Evolutionary conservation across 2,329 filamentous ascomycete species (phyloP), one percentile per base, ranked within the genome.

Genomic region (Aaosphaeria arxii): DNA sequence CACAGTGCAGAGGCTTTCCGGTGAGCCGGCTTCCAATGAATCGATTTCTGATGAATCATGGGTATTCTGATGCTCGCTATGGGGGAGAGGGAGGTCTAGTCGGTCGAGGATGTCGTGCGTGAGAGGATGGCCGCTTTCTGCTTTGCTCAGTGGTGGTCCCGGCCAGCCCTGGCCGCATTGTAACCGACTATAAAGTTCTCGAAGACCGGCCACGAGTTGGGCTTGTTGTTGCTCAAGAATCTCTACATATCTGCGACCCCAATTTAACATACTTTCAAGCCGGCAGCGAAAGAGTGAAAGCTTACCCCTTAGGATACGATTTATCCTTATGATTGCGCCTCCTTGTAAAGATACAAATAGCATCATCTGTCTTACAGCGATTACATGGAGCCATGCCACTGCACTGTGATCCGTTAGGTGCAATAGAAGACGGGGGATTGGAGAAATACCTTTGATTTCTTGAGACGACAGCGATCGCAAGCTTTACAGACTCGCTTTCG

Each of bases 261-360:
- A 64, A 57, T 13, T 24, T 7, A 17, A 13, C 9, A 13, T 5
- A 32, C 17, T 5, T n/a, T 9, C 5, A 11, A 35, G 7, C 40
- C n/a, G 29, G 31, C 32, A 5, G 9, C 2, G 5, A 29, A 5
- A 40, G 11, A 5, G 11, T 24, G 17, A 24, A 36, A 40, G 66
- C 77, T 71, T 67, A 85, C 77, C 83, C 83, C 71, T 85, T 85
- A n/a, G 83, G 83, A 64, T 85, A 85, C 42, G 84, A 78, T 66
- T 85, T 85, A 67, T 85, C 83, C 57, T 84, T 81, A 5, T 79
- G 78, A 73, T 84, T 84, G 66, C 85, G 85, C 47, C 82, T 73
- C 62, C 85, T 82, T 32, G 82, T 82, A 67, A 84, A 86, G 4
- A 84, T 78, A 57, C 83, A 86, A 51, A 84, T 82, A 36, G 80